Percentiles rank a stretch among this genome's conserved stretches.
phyloP scores from a whole-genome alignment of 2,329 filamentous ascomycete genomes.

The Calonectria montana region DNA sequence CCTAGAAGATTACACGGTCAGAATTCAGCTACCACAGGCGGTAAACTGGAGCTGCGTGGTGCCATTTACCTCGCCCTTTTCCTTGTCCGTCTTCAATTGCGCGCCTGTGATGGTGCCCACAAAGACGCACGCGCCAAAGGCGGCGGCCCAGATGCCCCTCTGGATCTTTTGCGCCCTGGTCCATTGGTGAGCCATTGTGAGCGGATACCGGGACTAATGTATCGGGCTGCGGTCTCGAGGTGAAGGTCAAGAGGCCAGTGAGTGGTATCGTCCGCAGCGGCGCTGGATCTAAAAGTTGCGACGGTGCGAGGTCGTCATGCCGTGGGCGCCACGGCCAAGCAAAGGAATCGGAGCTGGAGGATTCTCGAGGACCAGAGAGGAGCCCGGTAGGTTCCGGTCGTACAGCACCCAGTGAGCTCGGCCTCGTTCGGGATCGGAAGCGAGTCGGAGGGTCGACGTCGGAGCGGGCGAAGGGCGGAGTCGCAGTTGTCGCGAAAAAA shows the following conservation, averaged over 20 bases:
- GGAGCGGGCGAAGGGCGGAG: constrained; percentile 6
- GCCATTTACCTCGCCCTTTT: constrained; percentile 55
- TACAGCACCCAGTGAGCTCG: background rate
- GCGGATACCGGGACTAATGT: background rate
- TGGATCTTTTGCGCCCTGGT: constrained; percentile 49
- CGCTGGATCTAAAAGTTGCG: constrained; percentile 37
- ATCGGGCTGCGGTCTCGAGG: constrained; percentile 39
- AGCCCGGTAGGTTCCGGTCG: too few relatives aligned
- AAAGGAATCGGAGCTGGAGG: background rate
- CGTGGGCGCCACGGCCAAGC: constrained; percentile 4
- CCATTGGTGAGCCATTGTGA: constrained; percentile 37
- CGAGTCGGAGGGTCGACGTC: constrained; percentile 1
- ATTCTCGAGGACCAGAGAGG: background rate
- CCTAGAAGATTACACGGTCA: constrained; percentile 32
- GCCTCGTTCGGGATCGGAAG: background rate
- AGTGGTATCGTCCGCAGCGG: constrained; percentile 36
- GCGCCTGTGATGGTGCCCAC: constrained; percentile 62
- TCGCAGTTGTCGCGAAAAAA: constrained; percentile 3
- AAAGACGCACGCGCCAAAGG: constrained; percentile 58
- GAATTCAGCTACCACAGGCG: background rate
- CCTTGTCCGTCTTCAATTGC: constrained; percentile 60
- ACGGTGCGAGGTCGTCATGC: constrained; percentile 35
- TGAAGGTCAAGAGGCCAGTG: background rate
- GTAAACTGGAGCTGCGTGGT: background rate
- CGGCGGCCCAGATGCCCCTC: constrained; percentile 54